phyloP scores from a whole-genome alignment of 108 stramenopile species.

The Cafeteria roenbergensis region DNA sequence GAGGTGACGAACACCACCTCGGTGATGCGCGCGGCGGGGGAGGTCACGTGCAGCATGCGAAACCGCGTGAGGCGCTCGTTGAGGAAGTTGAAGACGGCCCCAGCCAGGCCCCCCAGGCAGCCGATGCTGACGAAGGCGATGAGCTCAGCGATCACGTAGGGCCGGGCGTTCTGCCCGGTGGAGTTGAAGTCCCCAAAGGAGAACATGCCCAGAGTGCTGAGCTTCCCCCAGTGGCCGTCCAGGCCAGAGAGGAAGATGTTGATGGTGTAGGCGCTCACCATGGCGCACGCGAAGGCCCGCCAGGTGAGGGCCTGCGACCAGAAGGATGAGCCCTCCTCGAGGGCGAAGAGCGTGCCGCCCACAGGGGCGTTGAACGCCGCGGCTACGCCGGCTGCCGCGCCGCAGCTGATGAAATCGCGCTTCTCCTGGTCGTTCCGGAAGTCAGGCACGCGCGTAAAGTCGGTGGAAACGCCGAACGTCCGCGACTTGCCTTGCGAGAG shows the following conservation, averaged over 20 bases:
- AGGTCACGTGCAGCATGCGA: conserved; percentile 20
- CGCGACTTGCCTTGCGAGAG: conserved; percentile 29
- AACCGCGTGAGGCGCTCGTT: conserved; percentile 32
- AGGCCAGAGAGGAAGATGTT: conserved; percentile 22
- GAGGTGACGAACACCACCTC: conserved; percentile 24
- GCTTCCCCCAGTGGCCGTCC: conserved; percentile 2
- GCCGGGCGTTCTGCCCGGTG: conserved; percentile 24
- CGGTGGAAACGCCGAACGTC: conserved; percentile 8
- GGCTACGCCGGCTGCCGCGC: conserved; percentile 69
- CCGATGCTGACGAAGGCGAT: conserved; percentile 56
- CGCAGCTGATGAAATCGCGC: conserved; percentile 62
- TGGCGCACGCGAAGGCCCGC: conserved; percentile 61
- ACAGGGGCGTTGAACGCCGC: conserved; percentile 73
- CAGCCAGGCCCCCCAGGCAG: conserved; percentile 58
- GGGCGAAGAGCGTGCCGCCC: conserved; percentile 64
- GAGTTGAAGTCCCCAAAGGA: conserved; percentile 37
- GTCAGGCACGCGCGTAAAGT: neutral
- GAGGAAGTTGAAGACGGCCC: conserved; percentile 40
- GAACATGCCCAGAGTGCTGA: conserved; percentile 22
- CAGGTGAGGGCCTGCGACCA: conserved; percentile 66
- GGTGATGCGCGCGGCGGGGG: conserved; percentile 17
- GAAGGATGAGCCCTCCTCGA: conserved; percentile 67
- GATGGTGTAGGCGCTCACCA: conserved; percentile 45
- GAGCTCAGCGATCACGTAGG: conserved; percentile 51
- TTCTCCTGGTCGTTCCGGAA: conserved; percentile 52